Conservation (phyloP, 2,329 filamentous ascomycete species). For the Gnomoniopsis sp. region DNA sequence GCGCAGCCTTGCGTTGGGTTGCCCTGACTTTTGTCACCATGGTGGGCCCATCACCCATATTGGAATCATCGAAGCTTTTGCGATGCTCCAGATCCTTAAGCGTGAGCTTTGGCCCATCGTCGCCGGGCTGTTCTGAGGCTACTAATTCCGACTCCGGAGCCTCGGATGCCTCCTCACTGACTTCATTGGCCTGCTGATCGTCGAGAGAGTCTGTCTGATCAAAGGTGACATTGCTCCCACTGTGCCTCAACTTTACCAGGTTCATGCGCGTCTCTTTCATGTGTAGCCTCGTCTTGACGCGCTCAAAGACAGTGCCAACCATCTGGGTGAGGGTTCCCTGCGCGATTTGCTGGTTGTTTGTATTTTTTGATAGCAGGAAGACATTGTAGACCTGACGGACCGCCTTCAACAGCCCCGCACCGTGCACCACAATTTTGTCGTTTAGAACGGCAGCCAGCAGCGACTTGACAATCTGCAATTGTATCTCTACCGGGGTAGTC, state of each 20-base stretch:
- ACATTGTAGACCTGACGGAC: slow-evolving; percentile 99
- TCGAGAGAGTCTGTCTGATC: slow-evolving; percentile 41
- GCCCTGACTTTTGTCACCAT: slow-evolving; percentile 61
- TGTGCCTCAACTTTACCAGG: slow-evolving; percentile 48
- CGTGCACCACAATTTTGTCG: slow-evolving; percentile 98
- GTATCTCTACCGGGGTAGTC: slow-evolving; percentile 84
- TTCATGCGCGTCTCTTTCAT: slow-evolving; percentile 78
- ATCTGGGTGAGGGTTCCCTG: slow-evolving; percentile 97
- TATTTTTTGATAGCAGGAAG: slow-evolving; percentile 91
- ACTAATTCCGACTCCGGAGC: slow-evolving; percentile 27
- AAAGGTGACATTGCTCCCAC: slow-evolving; percentile 50
- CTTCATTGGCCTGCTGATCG: slow-evolving; percentile 32
- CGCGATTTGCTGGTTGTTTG: slow-evolving; percentile 92
- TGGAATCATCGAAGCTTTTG: slow-evolving; percentile 67
- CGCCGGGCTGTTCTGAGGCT: slow-evolving; percentile 27
- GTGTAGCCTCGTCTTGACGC: slow-evolving; percentile 81
- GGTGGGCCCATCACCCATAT: slow-evolving; percentile 63
- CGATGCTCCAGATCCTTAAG: slow-evolving; percentile 65
- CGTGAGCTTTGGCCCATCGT: slow-evolving; percentile 54
- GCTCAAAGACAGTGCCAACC: slow-evolving; percentile 96
- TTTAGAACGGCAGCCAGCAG: slow-evolving; percentile 92
- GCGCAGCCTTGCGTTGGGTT: slow-evolving; percentile 37
- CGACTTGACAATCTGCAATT: slow-evolving; percentile 97
- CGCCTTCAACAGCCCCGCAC: slow-evolving; percentile 90
- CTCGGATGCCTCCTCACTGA: slow-evolving; percentile 35